Conservation (phyloP, 768 basidiomycete species). For the Podaxis sp. region DNA sequence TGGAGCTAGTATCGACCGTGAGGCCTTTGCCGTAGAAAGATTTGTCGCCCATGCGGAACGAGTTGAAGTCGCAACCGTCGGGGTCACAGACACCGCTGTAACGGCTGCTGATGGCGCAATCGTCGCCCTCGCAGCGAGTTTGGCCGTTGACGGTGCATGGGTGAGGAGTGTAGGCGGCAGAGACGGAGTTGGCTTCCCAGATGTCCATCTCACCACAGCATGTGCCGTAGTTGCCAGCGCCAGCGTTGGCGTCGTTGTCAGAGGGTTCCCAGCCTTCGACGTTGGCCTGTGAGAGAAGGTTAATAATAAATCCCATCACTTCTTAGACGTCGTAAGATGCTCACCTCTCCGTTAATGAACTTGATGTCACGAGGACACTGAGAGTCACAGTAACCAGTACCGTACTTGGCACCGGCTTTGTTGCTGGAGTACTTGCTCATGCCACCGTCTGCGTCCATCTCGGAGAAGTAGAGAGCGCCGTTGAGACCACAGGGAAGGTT, state of each 20-base stretch:
- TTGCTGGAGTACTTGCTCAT: slow-evolving; percentile 18
- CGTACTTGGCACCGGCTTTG: slow-evolving; percentile 25
- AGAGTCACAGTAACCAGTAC: slow-evolving; percentile 26
- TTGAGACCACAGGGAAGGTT: slow-evolving; percentile 22
- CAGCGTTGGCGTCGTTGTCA: slow-evolving; percentile 21
- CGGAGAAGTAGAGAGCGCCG: slow-evolving; percentile 22
- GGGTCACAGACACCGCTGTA: slow-evolving; percentile 21
- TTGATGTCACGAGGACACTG: slow-evolving; percentile 25
- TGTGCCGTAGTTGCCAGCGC: slow-evolving; percentile 20
- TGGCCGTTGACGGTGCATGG: slow-evolving; percentile 21
- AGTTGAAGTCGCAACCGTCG: slow-evolving; percentile 25
- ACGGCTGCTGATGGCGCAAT: slow-evolving; percentile 18
- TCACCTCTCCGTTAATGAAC: slow-evolving; percentile 21
- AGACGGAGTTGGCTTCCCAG: slow-evolving; percentile 25
- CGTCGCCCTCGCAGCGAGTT: slow-evolving; percentile 20
- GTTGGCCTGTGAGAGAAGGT: slow-evolving; percentile 18
- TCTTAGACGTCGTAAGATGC: not conserved
- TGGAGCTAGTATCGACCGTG: slow-evolving; percentile 24
- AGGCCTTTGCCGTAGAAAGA: slow-evolving; percentile 22
- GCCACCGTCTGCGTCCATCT: slow-evolving; percentile 24
- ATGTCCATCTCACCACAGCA: slow-evolving; percentile 28
- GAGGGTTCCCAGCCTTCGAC: slow-evolving; percentile 20
- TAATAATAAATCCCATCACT: not conserved
- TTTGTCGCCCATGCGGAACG: slow-evolving; percentile 23
- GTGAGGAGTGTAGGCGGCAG: slow-evolving; percentile 24